Evolutionary conservation across 2,329 filamentous ascomycete genomes (phyloP), one percentile per base, ranked within the genome.

Genomic region (Stachybotrys elegans): DNA sequence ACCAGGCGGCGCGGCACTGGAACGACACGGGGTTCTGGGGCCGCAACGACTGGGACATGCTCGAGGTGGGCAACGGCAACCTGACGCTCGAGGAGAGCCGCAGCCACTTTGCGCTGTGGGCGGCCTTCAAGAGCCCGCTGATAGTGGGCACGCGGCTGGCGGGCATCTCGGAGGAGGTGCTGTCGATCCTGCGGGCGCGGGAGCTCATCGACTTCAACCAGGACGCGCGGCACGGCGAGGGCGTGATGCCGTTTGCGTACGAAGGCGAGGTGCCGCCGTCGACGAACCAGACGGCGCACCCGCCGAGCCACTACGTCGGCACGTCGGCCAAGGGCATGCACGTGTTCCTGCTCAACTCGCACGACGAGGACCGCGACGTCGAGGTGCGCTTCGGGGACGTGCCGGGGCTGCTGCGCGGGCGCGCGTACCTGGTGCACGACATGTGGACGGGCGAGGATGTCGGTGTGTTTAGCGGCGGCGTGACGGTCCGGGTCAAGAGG

Each of bases 41-140:
- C 11, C 69, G 71, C 49, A 71, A 69, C 5, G 75, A 79, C 48
- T 62, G 66, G 11, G 73, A 77, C 43, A 75, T 76, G 66, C 63
- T 69, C 7, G 72, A 76, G 51, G 62, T 78, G 6, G 73, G 74
- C 19, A 78, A 76, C 51, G 69, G 66, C 0, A 58, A 70, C 19
- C 56, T 77, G 36, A 73, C 68, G 0, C 29, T 59, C 1, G 65
- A 62, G 1, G 72, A 78, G 59, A 67, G 67, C 23, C 60, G 71
- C 16, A 68, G 69, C 3, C 73, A 78, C 50, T 77, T 77, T 51
- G 69, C 70, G 4, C 54, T 77, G 5, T 78, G 75, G 75, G 70
- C 69, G 0, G 64, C 65, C 2, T 66, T 77, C 60, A 76, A 75
- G 53, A 66, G 64, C 5, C 73, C 73, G 0, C 51, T 78, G 17